Evolutionary conservation across 1,284 basidiomycete species (phyloP).

Genomic region (Testicularia cyperi): DNA sequence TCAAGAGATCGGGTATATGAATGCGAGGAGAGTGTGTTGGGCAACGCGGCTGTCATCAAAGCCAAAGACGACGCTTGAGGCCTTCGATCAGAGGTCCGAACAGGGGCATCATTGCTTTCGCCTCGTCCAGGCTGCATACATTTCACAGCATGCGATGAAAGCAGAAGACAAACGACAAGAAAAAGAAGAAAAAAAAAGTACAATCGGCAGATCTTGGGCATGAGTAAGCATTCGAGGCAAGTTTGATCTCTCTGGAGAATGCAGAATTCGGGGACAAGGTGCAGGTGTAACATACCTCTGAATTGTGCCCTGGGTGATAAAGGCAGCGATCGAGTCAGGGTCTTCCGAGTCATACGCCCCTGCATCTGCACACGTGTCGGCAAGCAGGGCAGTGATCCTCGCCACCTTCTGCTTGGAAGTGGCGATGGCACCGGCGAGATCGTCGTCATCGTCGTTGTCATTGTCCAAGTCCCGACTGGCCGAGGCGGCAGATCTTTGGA

Average conservation of each 20-base stretch:
- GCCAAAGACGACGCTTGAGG: conserved; percentile 51
- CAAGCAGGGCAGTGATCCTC: conserved; percentile 77
- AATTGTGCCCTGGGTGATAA: conserved; percentile 43
- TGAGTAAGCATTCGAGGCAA: background rate
- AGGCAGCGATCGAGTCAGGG: conserved; percentile 5
- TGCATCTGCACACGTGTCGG: conserved; percentile 65
- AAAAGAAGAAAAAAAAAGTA: background rate
- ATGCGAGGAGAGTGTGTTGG: too few species aligned
- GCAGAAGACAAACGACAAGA: background rate
- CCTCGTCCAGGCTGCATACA: conserved; percentile 40
- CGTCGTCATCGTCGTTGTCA: conserved; percentile 4
- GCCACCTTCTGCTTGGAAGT: conserved; percentile 71
- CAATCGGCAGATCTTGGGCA: background rate
- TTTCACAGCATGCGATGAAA: background rate
- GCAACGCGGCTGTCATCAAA: conserved; percentile 5
- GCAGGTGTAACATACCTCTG: conserved; percentile 27
- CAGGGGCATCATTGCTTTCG: conserved; percentile 43
- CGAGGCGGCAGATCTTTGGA: too few species aligned
- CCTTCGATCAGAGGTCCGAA: conserved; percentile 50
- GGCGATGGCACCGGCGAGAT: conserved; percentile 7
- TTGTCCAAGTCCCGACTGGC: too few species aligned
- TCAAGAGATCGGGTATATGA: too few species aligned
- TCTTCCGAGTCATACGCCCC: conserved; percentile 33
- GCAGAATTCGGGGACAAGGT: background rate
- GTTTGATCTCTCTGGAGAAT: too few species aligned